Base-by-base conservation (phyloP, 2,329 filamentous ascomycete genomes). In the Drechslerella stenobrocha region DNA sequence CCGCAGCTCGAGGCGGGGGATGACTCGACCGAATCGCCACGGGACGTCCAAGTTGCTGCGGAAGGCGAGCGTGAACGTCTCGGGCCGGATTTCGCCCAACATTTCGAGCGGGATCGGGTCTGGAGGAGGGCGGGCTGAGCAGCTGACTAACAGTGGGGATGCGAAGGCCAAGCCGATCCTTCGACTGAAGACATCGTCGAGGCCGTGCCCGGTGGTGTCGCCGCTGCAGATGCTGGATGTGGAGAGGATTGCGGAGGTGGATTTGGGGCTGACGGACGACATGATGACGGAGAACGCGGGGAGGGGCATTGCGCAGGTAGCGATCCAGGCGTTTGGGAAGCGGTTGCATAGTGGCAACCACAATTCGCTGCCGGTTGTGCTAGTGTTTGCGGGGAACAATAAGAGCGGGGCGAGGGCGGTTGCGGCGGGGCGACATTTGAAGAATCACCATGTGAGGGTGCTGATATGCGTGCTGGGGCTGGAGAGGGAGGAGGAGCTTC, bases 351-450 rank as follows among this genome's bases (percentile, higher is more conserved):
- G 69, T 24, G 48, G 60, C n/a, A 77, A 80, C 71, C 76, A 79
- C 80, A 73, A 73, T 34, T 77, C 79, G 13, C 77, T 80, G 26
- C 81, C 82, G 0, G 82, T 84, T 4, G 80, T 87, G 50, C 84
- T 95, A 20, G 84, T 97, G 4, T 81, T 97, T n/a, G 91, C 89
- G 0, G 92, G 93, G n/a, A 97, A 96, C 76, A 92, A 96, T 76
- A 90, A 90, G 71, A 90, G 87, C 0, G 91, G 92, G 35, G 86
- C 89, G 34, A 83, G 92, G 63, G 90, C 90, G 2, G 81, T 97
- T 53, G 88, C 90, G 11, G 90, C 90, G 2, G 90, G 87, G 24
- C 84, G 93, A 2, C 91, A 97, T 75, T 82, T 97, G 6, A 85
- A 89, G 52, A 92, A 91, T 74, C 88, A 91, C 70, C 88, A 88